Conservation (phyloP, 306 rosid species). For the Inga leiocalycina region DNA sequence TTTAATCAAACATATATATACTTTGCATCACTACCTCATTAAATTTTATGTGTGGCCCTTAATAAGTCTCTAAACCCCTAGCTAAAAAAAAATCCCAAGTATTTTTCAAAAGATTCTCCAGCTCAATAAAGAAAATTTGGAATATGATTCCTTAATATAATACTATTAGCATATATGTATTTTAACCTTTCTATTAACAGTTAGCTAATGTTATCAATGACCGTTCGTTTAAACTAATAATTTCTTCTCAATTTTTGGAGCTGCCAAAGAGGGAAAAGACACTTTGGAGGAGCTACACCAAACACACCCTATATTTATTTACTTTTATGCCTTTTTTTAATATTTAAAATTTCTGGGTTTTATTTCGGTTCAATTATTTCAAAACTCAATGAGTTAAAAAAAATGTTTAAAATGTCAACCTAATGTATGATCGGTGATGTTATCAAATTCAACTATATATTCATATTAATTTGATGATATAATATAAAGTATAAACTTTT, state of each 20-base stretch:
- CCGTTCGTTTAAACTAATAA: constrained; percentile 13
- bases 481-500: background rate
- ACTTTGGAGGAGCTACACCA: background rate
- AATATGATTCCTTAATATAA: constrained; percentile 40
- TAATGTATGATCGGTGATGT: background rate
- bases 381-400: background rate
- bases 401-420: background rate
- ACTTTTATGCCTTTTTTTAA: background rate
- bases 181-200: constrained; percentile 31
- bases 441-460: background rate
- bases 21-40: background rate
- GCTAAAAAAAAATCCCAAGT: background rate
- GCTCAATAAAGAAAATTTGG: constrained; percentile 13
- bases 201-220: background rate
- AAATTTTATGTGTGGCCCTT: constrained; percentile 20
- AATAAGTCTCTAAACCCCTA: background rate
- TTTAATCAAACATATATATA: background rate
- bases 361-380: background rate
- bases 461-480: background rate
- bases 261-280: background rate
- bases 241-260: constrained; percentile 34
- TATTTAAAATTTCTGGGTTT: background rate
- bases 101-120: background rate
- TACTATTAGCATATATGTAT: constrained; percentile 27
- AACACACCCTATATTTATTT: background rate